phyloP scores from a whole-genome alignment of 2,329 filamentous ascomycete species.

The Fusarium annulatum region DNA sequence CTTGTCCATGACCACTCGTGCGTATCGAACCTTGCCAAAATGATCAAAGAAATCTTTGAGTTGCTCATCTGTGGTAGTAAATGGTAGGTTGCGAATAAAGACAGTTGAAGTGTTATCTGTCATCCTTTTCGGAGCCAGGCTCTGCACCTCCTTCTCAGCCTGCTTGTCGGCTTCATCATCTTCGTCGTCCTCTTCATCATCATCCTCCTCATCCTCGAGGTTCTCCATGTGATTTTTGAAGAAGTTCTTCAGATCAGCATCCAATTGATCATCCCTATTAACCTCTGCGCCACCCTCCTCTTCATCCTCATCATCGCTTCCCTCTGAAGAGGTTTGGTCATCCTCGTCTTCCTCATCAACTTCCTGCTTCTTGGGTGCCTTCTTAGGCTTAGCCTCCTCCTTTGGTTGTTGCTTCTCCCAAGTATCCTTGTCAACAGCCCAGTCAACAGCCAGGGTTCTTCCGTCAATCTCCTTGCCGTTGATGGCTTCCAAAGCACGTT shows the following conservation, averaged over 20 bases:
- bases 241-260: slow-evolving; percentile 64
- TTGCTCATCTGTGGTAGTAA: slow-evolving; percentile 83
- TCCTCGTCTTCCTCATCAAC: slow-evolving; percentile 54
- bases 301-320: slow-evolving; percentile 43
- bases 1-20: slow-evolving; percentile 88
- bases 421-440: slow-evolving; percentile 90
- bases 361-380: slow-evolving; percentile 54
- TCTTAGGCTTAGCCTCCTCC: slow-evolving; percentile 47
- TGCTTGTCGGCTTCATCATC: slow-evolving; percentile 56
- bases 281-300: slow-evolving; percentile 44
- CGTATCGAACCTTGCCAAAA: slow-evolving; percentile 91
- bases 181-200: slow-evolving; percentile 61
- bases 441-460: slow-evolving; percentile 90
- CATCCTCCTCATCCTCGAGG: slow-evolving; percentile 65
- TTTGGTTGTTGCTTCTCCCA: slow-evolving; percentile 76
- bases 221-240: slow-evolving; percentile 68
- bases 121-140: slow-evolving; percentile 43
- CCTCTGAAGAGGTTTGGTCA: slow-evolving; percentile 38
- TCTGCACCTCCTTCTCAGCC: slow-evolving; percentile 54
- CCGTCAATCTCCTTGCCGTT: slow-evolving; percentile 94
- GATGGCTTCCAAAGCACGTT: slow-evolving; percentile 83
- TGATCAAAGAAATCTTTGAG: slow-evolving; percentile 87
- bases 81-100: slow-evolving; percentile 95
- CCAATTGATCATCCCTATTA: slow-evolving; percentile 55
- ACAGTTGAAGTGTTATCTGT: slow-evolving; percentile 77